Evolutionary conservation across 371 early-diverging fungal genomes (phyloP).

Genomic region (Syncephalastrum contaminatum): DNA sequence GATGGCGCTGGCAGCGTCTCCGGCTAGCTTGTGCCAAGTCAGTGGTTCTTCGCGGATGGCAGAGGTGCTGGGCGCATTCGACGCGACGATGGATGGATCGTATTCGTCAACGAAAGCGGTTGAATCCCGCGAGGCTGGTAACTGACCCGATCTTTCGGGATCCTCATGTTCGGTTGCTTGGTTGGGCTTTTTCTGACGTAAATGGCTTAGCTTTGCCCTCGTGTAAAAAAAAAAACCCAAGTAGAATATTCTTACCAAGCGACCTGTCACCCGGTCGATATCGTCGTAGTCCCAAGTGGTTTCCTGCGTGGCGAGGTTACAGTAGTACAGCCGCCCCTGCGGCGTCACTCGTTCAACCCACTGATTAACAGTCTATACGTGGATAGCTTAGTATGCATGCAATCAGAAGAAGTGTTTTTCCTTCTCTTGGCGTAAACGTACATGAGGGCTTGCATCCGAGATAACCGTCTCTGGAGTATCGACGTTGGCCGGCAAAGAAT

Average conservation of each 20-base stretch:
- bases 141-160: no score
- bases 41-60: conserved; percentile 13
- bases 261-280: conserved; percentile 40
- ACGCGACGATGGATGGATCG: conserved; percentile 13
- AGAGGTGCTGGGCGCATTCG: conserved; percentile 11
- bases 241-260: conserved; percentile 22
- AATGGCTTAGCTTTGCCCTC: no score
- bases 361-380: conserved; percentile 3
- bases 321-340: conserved; percentile 73
- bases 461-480: conserved; percentile 10
- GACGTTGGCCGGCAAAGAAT: conserved; percentile 15
- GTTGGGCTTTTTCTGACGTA: not conserved
- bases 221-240: no score
- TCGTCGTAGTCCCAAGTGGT: conserved; percentile 67
- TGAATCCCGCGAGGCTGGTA: no score
- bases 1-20: conserved; percentile 46
- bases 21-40: conserved; percentile 40
- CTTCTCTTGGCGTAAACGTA: not conserved
- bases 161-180: conserved; percentile 8
- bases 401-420: not conserved
- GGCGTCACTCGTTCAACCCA: conserved; percentile 63
- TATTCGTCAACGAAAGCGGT: no score
- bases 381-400: not conserved
- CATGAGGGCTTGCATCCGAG: conserved; percentile 5
- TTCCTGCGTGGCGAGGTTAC: conserved; percentile 78